Evolutionary conservation across 2,329 filamentous ascomycete genomes (phyloP).

Genomic region (Fusarium burgessii): DNA sequence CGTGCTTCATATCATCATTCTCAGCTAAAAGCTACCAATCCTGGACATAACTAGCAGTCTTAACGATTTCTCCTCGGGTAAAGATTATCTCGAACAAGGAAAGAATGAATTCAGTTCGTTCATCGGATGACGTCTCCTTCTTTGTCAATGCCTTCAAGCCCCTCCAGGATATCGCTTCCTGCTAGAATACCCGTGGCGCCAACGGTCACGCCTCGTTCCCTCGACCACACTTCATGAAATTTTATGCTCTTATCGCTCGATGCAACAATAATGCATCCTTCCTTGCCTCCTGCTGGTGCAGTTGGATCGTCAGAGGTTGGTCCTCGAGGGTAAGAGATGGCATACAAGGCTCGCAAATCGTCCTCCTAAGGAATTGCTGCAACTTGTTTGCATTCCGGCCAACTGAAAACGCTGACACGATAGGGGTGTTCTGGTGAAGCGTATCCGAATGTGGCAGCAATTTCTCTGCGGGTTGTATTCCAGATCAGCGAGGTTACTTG

Average conservation of each 20-base stretch:
- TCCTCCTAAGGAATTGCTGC: slow-evolving; percentile 87
- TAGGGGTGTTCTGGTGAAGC: slow-evolving; percentile 89
- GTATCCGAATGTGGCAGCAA: slow-evolving; percentile 94
- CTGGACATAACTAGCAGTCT: slow-evolving; percentile 31
- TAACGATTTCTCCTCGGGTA: slow-evolving; percentile 8
- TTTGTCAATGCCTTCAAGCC: slow-evolving; percentile 82
- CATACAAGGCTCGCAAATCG: slow-evolving; percentile 84
- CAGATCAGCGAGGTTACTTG: slow-evolving; percentile 95
- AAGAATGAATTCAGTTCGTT: slow-evolving; percentile 50
- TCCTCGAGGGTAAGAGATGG: slow-evolving; percentile 81
- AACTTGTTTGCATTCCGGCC: slow-evolving; percentile 90
- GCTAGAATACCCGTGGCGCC: slow-evolving; percentile 73
- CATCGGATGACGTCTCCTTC: slow-evolving; percentile 78
- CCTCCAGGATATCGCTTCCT: slow-evolving; percentile 87
- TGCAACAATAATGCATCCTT: slow-evolving; percentile 84
- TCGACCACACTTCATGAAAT: slow-evolving; percentile 95
- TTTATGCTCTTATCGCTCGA: slow-evolving; percentile 93
- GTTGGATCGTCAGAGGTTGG: slow-evolving; percentile 48
- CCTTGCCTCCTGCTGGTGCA: slow-evolving; percentile 46
- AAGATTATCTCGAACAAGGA: slow-evolving; percentile 4
- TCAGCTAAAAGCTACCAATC: slow-evolving; percentile 16
- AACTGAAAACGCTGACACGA: slow-evolving; percentile 92
- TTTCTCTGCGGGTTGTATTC: slow-evolving; percentile 87
- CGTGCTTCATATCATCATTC: slow-evolving; percentile 24
- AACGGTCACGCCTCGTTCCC: slow-evolving; percentile 65